These are phyloP conservation scores for Plasmodium blacklocki DNA, from an alignment of 169 alveolate species.

Conservation along the genomic window DNA sequence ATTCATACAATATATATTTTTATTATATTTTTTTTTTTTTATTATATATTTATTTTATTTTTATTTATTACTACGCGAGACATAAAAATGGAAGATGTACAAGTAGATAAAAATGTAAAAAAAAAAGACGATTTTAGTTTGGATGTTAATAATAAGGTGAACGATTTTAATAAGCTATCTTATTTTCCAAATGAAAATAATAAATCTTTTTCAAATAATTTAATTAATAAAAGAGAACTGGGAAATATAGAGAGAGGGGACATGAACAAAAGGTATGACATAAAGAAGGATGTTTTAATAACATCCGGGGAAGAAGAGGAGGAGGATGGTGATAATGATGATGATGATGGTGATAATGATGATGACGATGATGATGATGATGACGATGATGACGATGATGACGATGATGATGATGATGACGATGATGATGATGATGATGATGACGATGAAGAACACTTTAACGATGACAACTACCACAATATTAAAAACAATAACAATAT, in stretches of 20 bases:
- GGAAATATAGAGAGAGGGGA: slow-evolving; percentile 1
- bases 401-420: neutral
- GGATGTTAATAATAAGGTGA: slow-evolving; percentile 16
- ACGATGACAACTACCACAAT: neutral
- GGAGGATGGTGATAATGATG: neutral
- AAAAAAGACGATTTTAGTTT: slow-evolving; percentile 26
- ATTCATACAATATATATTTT: too few species aligned
- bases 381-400: neutral
- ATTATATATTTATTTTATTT: too few species aligned
- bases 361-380: neutral
- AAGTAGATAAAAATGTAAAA: slow-evolving; percentile 17
- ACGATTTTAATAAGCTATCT: slow-evolving; percentile 7
- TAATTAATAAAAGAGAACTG: neutral
- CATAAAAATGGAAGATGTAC: slow-evolving; percentile 1
- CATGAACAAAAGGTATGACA: neutral
- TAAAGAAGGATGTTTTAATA: neutral
- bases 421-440: neutral
- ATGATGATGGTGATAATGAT: neutral
- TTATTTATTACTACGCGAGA: neutral
- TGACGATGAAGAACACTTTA: neutral
- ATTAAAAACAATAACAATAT: neutral
- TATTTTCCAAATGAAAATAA: neutral
- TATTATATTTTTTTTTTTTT: too few species aligned
- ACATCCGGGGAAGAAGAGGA: neutral
- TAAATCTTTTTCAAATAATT: neutral